phyloP scores from a whole-genome alignment of 2,329 filamentous ascomycete species.

The Paraphaeosphaeria sporulosa region DNA sequence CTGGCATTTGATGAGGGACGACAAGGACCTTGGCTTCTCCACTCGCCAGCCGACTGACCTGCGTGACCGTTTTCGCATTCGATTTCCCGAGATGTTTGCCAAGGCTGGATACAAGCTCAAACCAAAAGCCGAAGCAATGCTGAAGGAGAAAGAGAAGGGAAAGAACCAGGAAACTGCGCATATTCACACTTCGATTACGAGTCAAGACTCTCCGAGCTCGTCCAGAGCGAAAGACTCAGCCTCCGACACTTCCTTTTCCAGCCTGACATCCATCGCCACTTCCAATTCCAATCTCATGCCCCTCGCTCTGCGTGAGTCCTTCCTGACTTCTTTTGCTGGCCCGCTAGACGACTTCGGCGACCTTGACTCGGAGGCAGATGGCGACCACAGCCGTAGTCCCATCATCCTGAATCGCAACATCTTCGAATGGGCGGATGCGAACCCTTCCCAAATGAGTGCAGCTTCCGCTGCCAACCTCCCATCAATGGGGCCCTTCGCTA shows the following conservation, averaged over 20 bases:
- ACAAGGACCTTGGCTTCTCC: slow-evolving; percentile 59
- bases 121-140: slow-evolving; percentile 32
- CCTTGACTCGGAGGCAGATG: slow-evolving; percentile 31
- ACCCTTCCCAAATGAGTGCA: slow-evolving; percentile 27
- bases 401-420: slow-evolving; percentile 49
- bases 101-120: slow-evolving; percentile 55
- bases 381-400: slow-evolving; percentile 34
- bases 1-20: slow-evolving; percentile 67
- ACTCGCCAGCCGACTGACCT: slow-evolving; percentile 64
- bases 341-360: slow-evolving; percentile 31
- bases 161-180: slow-evolving; percentile 24
- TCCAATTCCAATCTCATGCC: slow-evolving; percentile 18
- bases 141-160: slow-evolving; percentile 30
- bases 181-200: slow-evolving; percentile 7
- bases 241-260: not conserved
- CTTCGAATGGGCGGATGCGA: slow-evolving; percentile 48
- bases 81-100: slow-evolving; percentile 65
- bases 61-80: slow-evolving; percentile 67
- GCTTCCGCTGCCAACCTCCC: slow-evolving; percentile 4
- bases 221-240: not conserved
- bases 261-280: not conserved
- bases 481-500: not conserved
- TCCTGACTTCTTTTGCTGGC: slow-evolving; percentile 24
- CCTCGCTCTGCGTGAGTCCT: slow-evolving; percentile 26
- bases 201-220: not conserved